Conservation (phyloP, 345 rosid genomes). For the Passiflora organensis region DNA sequence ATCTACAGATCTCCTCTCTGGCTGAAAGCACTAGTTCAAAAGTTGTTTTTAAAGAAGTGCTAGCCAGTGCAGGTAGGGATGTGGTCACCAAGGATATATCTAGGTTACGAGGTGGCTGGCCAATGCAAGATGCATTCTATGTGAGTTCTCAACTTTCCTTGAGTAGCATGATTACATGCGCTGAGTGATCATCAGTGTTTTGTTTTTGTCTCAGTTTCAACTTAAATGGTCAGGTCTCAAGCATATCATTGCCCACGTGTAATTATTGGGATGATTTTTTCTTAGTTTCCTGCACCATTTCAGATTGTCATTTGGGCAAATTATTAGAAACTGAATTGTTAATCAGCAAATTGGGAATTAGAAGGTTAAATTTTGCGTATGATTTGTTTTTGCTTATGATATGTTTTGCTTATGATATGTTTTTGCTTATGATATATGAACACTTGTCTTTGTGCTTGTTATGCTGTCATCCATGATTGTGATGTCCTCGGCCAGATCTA, state of each 20-base stretch:
- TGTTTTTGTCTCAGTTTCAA: neutral
- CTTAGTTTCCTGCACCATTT: neutral
- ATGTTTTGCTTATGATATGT: too few species aligned
- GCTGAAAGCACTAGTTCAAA: slow-evolving; percentile 75
- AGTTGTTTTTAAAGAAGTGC: slow-evolving; percentile 74
- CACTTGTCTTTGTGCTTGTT: too few species aligned
- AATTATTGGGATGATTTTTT: neutral
- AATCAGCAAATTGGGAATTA: neutral
- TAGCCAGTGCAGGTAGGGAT: slow-evolving; percentile 82
- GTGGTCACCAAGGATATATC: slow-evolving; percentile 91
- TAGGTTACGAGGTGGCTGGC: slow-evolving; percentile 98
- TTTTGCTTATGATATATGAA: too few species aligned
- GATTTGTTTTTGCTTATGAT: too few species aligned
- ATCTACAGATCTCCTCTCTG: slow-evolving; percentile 60
- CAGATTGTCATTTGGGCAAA: neutral
- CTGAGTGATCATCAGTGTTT: too few species aligned
- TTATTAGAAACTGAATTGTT: neutral
- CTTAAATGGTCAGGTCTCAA: slow-evolving; percentile 1
- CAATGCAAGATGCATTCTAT: slow-evolving; percentile 91
- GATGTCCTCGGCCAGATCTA: too few species aligned
- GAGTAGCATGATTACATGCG: too few species aligned
- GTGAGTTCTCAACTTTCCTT: slow-evolving; percentile 39
- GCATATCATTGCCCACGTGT: neutral
- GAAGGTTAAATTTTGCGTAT: slow-evolving; percentile 4
- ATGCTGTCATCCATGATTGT: too few species aligned